phyloP scores from a whole-genome alignment of 805 yeast genomes.

The Saccharomycopsis selenospora region DNA sequence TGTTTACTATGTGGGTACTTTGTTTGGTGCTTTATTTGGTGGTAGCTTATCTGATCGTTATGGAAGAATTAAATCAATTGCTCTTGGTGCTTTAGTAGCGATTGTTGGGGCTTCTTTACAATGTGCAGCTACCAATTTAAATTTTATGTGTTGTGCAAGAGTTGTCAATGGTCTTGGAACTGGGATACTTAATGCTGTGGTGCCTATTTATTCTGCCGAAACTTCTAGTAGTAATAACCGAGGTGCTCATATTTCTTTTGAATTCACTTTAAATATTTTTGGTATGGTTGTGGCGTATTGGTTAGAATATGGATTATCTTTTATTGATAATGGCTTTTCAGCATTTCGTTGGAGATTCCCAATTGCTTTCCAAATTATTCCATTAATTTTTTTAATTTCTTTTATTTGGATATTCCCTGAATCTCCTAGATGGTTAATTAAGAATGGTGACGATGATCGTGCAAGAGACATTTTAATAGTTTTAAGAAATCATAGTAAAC shows the following conservation, averaged over 20 bases:
- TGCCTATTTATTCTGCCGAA: slow-evolving; percentile 77
- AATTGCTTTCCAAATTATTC: slow-evolving; percentile 59
- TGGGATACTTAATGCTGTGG: slow-evolving; percentile 66
- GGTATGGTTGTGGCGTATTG: slow-evolving; percentile 72
- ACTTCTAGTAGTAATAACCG: slow-evolving; percentile 55
- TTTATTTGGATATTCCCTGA: slow-evolving; percentile 45
- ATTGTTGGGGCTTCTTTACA: slow-evolving; percentile 47
- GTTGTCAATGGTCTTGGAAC: slow-evolving; percentile 66
- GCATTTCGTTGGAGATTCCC: slow-evolving; percentile 70
- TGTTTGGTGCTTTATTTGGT: slow-evolving; percentile 52
- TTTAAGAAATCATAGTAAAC: slow-evolving; percentile 35
- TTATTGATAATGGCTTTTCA: slow-evolving; percentile 30
- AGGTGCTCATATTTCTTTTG: slow-evolving; percentile 59
- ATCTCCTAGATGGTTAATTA: slow-evolving; percentile 64
- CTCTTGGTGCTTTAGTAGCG: slow-evolving; percentile 52
- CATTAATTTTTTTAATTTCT: slow-evolving; percentile 37
- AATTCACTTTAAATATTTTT: slow-evolving; percentile 61
- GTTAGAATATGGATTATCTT: slow-evolving; percentile 65
- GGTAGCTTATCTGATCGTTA: slow-evolving; percentile 60
- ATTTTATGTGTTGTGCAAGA: slow-evolving; percentile 69
- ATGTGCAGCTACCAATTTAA: slow-evolving; percentile 48
- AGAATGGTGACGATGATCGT: slow-evolving; percentile 43
- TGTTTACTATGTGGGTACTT: slow-evolving; percentile 63
- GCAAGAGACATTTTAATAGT: slow-evolving; percentile 41
- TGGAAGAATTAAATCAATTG: slow-evolving; percentile 46